phyloP scores from a whole-genome alignment of 148 eudicot species.

The Silene uniflora region DNA sequence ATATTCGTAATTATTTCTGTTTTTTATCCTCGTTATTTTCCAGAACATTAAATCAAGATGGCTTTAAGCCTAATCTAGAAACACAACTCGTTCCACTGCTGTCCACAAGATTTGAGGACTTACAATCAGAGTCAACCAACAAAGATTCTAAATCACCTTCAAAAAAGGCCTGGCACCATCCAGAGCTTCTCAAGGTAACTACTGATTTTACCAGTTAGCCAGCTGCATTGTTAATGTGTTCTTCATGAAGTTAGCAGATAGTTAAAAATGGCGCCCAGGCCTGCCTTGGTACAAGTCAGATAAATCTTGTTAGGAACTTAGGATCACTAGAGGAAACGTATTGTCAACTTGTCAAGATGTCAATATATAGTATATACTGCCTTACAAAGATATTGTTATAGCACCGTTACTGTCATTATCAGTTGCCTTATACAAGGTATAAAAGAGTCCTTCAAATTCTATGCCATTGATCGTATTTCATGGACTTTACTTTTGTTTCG shows the following conservation, averaged over 20 bases:
- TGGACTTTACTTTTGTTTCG: not conserved
- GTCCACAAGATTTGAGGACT: conserved; percentile 58
- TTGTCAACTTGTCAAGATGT: not conserved
- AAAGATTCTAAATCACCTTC: conserved; percentile 36
- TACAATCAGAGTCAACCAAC: conserved; percentile 40
- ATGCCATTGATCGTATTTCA: not conserved
- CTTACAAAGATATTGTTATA: conserved; percentile 3
- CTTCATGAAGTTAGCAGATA: not conserved
- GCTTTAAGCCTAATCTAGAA: conserved; percentile 95
- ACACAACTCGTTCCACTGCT: conserved; percentile 83
- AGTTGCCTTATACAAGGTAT: not conserved
- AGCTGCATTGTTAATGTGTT: not conserved
- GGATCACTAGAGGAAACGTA: not conserved
- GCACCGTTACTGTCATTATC: not conserved
- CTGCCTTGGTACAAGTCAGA: not conserved
- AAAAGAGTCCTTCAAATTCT: not conserved
- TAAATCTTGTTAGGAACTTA: not conserved
- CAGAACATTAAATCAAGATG: conserved; percentile 89
- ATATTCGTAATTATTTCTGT: not conserved
- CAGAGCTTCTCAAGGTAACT: conserved; percentile 75
- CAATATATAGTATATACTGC: not conserved
- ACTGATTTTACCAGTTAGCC: conserved; percentile 14
- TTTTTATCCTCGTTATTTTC: conserved; percentile 21
- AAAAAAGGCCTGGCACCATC: conserved; percentile 73
- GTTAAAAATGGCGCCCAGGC: not conserved